phyloP scores from a whole-genome alignment of 2,329 filamentous ascomycete genomes.

The Trichoderma semiorbis region DNA sequence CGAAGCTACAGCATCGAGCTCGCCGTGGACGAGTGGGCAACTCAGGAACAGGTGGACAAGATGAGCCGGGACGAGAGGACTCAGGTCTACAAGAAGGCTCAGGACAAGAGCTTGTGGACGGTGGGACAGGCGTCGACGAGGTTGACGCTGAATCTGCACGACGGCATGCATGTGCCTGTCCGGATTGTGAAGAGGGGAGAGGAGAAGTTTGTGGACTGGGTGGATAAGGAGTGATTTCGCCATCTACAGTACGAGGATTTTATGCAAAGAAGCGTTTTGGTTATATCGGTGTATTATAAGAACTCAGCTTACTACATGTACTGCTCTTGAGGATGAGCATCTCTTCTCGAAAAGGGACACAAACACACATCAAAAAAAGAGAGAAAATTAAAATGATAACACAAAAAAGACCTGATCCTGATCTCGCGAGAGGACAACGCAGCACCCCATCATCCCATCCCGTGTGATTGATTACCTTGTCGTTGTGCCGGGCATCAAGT shows the following conservation, averaged over 20 bases:
- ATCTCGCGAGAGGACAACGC: background rate
- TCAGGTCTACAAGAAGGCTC: conserved; percentile 59
- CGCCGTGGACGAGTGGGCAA: conserved; percentile 59
- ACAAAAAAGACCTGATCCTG: background rate
- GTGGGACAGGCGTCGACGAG: conserved; percentile 57
- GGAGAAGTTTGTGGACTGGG: conserved; percentile 60
- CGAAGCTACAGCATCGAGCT: conserved; percentile 65
- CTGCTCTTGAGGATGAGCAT: background rate
- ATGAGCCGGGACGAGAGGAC: conserved; percentile 48
- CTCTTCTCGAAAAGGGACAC: background rate
- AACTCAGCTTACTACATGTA: background rate
- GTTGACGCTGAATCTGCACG: conserved; percentile 68
- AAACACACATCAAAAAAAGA: background rate
- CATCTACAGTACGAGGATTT: background rate
- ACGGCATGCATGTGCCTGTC: conserved; percentile 58
- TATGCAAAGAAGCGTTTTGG: background rate
- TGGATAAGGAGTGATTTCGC: conserved; percentile 19
- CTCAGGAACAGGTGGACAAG: conserved; percentile 48
- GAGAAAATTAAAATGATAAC: background rate
- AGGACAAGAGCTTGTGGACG: conserved; percentile 49
- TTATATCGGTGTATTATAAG: background rate
- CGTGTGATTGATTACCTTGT: background rate
- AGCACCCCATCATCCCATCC: background rate
- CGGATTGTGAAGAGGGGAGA: conserved; percentile 65
- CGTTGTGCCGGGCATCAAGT: background rate